Percentiles rank a stretch among this genome's conserved stretches.
Conservation (phyloP, 148 eudicot genomes). For the Arbutus unedo region DNA sequence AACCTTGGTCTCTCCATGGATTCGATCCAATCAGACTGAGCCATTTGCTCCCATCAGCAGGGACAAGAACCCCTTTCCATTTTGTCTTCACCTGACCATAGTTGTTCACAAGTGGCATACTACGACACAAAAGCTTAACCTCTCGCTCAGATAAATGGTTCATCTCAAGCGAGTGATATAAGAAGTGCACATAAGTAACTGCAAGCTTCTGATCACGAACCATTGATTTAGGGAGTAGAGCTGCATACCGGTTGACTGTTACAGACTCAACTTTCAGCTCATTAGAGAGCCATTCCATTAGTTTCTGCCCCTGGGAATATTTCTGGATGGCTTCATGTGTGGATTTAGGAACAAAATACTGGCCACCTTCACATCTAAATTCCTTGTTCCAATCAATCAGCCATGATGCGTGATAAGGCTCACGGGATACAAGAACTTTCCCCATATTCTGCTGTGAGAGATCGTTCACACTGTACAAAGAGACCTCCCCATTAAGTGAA, state of each 20-base stretch:
- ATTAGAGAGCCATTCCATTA: slow-evolving; percentile 27
- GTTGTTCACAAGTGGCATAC: slow-evolving; percentile 47
- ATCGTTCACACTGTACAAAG: slow-evolving; percentile 31
- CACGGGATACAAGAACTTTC: slow-evolving; percentile 9
- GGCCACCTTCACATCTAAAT: slow-evolving; percentile 12
- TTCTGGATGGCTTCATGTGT: slow-evolving; percentile 21
- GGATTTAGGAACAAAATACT: slow-evolving; percentile 12
- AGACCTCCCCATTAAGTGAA: slow-evolving; percentile 22
- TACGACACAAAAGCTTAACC: slow-evolving; percentile 17
- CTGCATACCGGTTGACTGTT: slow-evolving; percentile 15
- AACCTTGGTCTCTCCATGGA: slow-evolving; percentile 44
- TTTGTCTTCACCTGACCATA: slow-evolving; percentile 25
- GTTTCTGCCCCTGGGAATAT: slow-evolving; percentile 9
- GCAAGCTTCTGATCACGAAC: slow-evolving; percentile 15
- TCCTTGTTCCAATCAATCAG: slow-evolving; percentile 30
- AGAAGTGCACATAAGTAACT: slow-evolving; percentile 21
- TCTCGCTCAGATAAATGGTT: slow-evolving; percentile 13
- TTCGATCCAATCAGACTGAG: slow-evolving; percentile 51
- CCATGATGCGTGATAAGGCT: slow-evolving; percentile 16
- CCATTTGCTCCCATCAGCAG: slow-evolving; percentile 64
- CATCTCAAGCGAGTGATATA: slow-evolving; percentile 14
- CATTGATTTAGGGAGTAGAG: not conserved
- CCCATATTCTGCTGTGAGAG: not conserved
- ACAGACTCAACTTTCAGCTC: slow-evolving; percentile 16
- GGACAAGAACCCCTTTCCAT: slow-evolving; percentile 42